phyloP scores from a whole-genome alignment of 306 rosid genomes.

The Amphicarpaea edgeworthii region DNA sequence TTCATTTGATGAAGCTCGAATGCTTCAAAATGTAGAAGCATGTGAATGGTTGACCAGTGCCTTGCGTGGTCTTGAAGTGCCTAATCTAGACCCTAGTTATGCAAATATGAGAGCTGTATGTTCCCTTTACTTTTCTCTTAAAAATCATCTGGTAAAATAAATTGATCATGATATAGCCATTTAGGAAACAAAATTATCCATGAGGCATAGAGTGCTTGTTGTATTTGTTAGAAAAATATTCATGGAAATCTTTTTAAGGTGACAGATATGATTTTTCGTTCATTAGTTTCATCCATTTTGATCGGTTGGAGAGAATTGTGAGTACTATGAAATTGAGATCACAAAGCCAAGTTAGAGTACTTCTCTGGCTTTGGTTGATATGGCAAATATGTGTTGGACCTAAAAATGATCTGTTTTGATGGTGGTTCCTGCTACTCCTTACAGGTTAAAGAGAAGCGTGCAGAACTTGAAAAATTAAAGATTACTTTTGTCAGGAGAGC shows the following conservation, averaged over 20 bases:
- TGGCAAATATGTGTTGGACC: conserved; percentile 16
- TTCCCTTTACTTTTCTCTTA: conserved; percentile 42
- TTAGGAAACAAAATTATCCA: conserved; percentile 24
- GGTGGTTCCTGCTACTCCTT: conserved; percentile 44
- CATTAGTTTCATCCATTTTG: conserved; percentile 29
- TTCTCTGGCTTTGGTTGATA: not conserved
- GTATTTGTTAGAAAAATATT: conserved; percentile 15
- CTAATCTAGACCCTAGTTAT: conserved; percentile 76
- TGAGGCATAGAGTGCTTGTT: conserved; percentile 5
- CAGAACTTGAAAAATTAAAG: conserved; percentile 92
- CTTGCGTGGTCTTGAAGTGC: conserved; percentile 81
- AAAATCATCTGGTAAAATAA: conserved; percentile 20
- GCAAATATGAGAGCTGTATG: conserved; percentile 93
- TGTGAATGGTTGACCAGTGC: conserved; percentile 97
- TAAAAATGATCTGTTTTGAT: conserved; percentile 37
- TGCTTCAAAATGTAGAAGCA: conserved; percentile 95
- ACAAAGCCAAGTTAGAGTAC: conserved; percentile 7
- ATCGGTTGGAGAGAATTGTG: conserved; percentile 29
- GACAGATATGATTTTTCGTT: conserved; percentile 29
- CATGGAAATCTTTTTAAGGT: not conserved
- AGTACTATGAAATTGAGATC: conserved; percentile 32
- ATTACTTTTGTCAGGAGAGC: conserved; percentile 96
- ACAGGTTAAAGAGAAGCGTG: conserved; percentile 93
- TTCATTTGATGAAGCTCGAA: conserved; percentile 87
- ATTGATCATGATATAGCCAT: conserved; percentile 21